Evolutionary conservation across 495 filamentous ascomycete genomes (phyloP).

Genomic region (Penicillium desertorum): DNA sequence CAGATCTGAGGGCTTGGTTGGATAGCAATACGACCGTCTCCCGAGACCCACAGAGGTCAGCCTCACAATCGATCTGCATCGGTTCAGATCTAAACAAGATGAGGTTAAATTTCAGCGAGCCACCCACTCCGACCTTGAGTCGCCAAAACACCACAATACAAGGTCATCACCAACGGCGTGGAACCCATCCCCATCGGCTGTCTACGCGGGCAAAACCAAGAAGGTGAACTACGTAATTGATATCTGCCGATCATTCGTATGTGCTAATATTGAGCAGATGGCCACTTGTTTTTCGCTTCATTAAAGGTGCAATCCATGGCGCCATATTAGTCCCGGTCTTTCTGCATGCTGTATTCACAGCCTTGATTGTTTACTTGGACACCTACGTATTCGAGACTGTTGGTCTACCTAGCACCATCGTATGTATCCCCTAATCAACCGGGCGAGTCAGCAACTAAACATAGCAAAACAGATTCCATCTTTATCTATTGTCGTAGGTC

Average conservation of each 20-base stretch:
- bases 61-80: not conserved
- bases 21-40: not conserved
- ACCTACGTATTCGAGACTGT: slow-evolving; percentile 53
- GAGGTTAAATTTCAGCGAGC: slow-evolving; percentile 41
- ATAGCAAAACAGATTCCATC: slow-evolving; percentile 56
- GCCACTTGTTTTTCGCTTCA: slow-evolving; percentile 72
- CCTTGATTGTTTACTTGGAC: slow-evolving; percentile 63
- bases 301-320: slow-evolving; percentile 72
- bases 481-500: slow-evolving; percentile 75
- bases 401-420: slow-evolving; percentile 64
- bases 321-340: slow-evolving; percentile 63
- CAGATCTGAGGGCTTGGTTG: not conserved
- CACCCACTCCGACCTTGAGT: slow-evolving; percentile 39
- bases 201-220: slow-evolving; percentile 58
- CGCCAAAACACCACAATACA: slow-evolving; percentile 36
- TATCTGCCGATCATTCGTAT: not conserved
- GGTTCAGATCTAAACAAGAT: slow-evolving; percentile 17
- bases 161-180: slow-evolving; percentile 33
- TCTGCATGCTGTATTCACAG: slow-evolving; percentile 63
- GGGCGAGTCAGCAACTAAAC: not conserved
- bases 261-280: slow-evolving; percentile 45
- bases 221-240: slow-evolving; percentile 34
- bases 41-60: not conserved
- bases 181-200: slow-evolving; percentile 42
- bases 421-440: slow-evolving; percentile 27